Evolutionary conservation across 805 yeast genomes (phyloP), one percentile per base, ranked within the genome.

Genomic region (Komagataella pseudopastoris): DNA sequence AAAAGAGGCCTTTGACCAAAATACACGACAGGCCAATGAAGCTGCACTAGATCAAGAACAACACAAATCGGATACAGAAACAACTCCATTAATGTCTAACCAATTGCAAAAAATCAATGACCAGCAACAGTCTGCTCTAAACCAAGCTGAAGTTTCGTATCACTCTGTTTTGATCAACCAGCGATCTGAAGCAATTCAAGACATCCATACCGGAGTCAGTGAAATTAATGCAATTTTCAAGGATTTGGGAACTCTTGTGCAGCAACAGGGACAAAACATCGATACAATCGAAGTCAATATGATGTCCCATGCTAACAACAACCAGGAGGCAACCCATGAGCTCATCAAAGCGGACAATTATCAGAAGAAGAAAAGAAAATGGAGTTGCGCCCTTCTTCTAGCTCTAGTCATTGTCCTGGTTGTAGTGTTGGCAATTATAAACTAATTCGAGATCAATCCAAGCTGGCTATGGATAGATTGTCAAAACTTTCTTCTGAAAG

Each of bases 141-240:
- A 59, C 4, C 74, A 75, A 54, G 70, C 81, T 24, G 80, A 83
- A 49, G 60, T 85, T 20, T 85, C 80, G 55, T 80, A 81, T 55
- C 91, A 86, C 58, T 59, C 77, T 1, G 63, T 81, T 1, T 64
- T 85, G 4, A 80, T 89, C 2, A 78, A 81, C 52, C 91, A 88
- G 59, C 70, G 96, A 51, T 82, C 85, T 51, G 68, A 77, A 22
- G 93, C 88, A 55, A 85, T 90, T 36, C 71, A 73, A 30, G 81
- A 78, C 54, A 83, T 89, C 6, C 81, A 84, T 46, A 78, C 79
- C 46, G 95, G 96, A 0, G 88, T 89, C 8, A 77, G 74, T 51
- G 96, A 90, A 56, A 87, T 90, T 46, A 89, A 90, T 63, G 75
- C 88, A 7, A 89, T 90, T 3, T 89, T 88, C 63, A 80, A 81